These are phyloP conservation scores for Phytophthora sp. DNA, from an alignment of 352 stramenopile species.

Conservation along the genomic window DNA sequence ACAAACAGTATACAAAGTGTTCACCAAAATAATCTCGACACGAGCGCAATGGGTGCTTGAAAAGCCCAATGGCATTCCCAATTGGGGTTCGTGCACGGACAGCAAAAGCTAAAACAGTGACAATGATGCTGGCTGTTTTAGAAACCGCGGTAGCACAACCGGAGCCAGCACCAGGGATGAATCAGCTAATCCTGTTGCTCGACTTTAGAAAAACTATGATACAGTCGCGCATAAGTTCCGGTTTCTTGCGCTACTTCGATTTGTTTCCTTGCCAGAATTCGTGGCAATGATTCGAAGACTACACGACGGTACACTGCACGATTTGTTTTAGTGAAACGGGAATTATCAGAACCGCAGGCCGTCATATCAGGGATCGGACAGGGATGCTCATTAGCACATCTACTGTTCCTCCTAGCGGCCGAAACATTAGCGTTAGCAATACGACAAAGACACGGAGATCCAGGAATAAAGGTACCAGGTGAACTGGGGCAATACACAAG, in stretches of 20 bases:
- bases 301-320: background rate
- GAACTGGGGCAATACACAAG: too few species aligned
- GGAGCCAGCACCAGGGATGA: background rate
- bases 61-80: conserved; percentile 2
- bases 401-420: background rate
- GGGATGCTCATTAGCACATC: background rate
- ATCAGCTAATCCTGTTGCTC: conserved; percentile 3
- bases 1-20: conserved; percentile 17
- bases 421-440: too few species aligned
- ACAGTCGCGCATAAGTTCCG: conserved; percentile 8
- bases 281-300: background rate
- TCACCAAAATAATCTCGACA: conserved; percentile 1
- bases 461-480: too few species aligned
- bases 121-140: conserved; percentile 12
- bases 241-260: background rate
- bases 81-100: conserved; percentile 8
- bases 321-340: background rate
- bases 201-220: conserved; percentile 13
- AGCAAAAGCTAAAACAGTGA: conserved; percentile 4
- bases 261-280: background rate
- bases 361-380: background rate
- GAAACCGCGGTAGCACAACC: background rate
- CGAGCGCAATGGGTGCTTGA: background rate
- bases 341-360: background rate
- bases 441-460: too few species aligned